These are phyloP conservation scores for Theileria luwenshuni DNA, from an alignment of 169 alveolate genomes.

Conservation along the genomic window DNA sequence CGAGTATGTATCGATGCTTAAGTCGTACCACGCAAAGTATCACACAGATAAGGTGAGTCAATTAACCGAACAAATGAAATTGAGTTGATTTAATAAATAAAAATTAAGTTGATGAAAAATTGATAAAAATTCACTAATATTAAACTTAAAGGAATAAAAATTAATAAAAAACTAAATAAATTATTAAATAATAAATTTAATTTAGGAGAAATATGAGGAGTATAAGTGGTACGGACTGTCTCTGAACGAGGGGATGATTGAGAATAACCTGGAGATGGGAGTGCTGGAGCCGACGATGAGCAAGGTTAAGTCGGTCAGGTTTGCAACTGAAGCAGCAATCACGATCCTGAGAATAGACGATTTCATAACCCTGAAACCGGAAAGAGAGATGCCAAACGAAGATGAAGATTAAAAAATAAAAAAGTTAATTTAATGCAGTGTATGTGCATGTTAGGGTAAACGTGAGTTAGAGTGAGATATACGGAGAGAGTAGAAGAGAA, in stretches of 20 bases:
- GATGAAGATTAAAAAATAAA: constrained; percentile 43
- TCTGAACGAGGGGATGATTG: constrained; percentile 91
- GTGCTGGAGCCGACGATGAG: constrained; percentile 95
- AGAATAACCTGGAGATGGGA: constrained; percentile 92
- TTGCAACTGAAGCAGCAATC: constrained; percentile 99
- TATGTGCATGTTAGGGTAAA: background rate
- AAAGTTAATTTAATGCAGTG: background rate
- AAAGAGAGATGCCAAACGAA: constrained; percentile 86
- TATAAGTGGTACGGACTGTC: constrained; percentile 93
- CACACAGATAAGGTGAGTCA: constrained; percentile 47
- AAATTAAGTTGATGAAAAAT: too few relatives aligned
- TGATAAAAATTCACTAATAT: too few relatives aligned
- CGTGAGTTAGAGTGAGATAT: background rate
- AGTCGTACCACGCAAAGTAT: constrained; percentile 89
- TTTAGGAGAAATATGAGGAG: constrained; percentile 65
- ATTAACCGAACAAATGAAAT: too few relatives aligned
- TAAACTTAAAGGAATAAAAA: too few relatives aligned
- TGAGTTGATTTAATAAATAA: too few relatives aligned
- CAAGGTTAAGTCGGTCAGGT: constrained; percentile 90
- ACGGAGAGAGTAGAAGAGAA: background rate
- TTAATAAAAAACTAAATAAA: background rate
- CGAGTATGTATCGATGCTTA: constrained; percentile 90
- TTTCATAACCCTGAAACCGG: constrained; percentile 87
- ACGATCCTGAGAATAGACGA: constrained; percentile 98
- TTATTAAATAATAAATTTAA: constrained; percentile 1